A percentile compares a stretch with the other conserved stretches of the same genome.
phyloP scores from a whole-genome alignment of 2,329 filamentous ascomycete genomes.

The Sporothrix schenckii region DNA sequence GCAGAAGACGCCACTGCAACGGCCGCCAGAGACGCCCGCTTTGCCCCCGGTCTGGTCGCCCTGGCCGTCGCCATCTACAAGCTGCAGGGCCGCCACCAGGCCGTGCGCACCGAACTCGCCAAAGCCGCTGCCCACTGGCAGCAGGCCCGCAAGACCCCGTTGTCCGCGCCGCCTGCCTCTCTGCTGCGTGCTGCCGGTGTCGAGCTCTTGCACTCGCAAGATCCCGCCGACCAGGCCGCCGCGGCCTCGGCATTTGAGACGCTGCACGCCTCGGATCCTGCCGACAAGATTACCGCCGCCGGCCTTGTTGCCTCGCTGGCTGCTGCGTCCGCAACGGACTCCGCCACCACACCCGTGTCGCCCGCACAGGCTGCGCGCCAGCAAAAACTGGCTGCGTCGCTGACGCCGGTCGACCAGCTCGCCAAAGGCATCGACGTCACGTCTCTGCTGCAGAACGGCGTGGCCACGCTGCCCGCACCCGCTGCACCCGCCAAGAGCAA shows the following conservation, averaged over 20 bases:
- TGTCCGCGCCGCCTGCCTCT: conserved; percentile 50
- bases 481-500: conserved; percentile 48
- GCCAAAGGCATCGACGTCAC: conserved; percentile 63
- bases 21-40: conserved; percentile 62
- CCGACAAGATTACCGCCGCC: conserved; percentile 71
- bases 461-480: conserved; percentile 55
- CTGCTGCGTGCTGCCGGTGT: conserved; percentile 82
- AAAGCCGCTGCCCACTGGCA: conserved; percentile 84
- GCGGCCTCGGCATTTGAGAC: conserved; percentile 79
- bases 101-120: conserved; percentile 72
- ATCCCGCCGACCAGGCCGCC: conserved; percentile 65
- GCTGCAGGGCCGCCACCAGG: conserved; percentile 70
- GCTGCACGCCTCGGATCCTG: conserved; percentile 66
- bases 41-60: conserved; percentile 81
- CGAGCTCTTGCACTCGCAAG: conserved; percentile 75
- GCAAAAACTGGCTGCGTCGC: conserved; percentile 26
- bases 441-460: conserved; percentile 66
- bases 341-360: conserved; percentile 46
- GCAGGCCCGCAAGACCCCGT: conserved; percentile 45
- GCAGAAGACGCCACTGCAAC: conserved; percentile 58
- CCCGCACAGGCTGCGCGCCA: conserved; percentile 53
- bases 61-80: conserved; percentile 78
- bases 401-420: conserved; percentile 57
- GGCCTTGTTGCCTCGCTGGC: conserved; percentile 86
- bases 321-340: conserved; percentile 50